Percentiles rank a stretch among this genome's conserved stretches.
Conservation (phyloP, 176 grass and related monocot species). For the Carex cristatella region DNA sequence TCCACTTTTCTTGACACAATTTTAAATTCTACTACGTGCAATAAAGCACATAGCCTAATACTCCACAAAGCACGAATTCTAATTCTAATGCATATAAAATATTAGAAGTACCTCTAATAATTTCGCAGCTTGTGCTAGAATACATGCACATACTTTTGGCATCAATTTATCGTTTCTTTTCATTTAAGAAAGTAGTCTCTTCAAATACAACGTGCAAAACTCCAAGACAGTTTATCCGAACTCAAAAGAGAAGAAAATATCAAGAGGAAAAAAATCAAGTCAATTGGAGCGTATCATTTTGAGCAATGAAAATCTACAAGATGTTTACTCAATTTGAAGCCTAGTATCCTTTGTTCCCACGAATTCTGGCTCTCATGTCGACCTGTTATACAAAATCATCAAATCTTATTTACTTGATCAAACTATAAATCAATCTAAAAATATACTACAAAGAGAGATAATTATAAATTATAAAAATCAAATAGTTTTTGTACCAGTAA, state of each 20-base stretch:
- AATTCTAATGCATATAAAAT: not conserved
- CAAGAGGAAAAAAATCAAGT: not conserved
- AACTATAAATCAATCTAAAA: slow-evolving; percentile 3
- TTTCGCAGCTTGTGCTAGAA: not conserved
- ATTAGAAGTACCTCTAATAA: not conserved
- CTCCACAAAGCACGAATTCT: not conserved
- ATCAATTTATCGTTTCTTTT: not conserved
- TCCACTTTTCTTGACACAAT: no score
- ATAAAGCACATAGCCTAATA: not conserved
- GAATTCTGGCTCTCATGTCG: slow-evolving; percentile 95
- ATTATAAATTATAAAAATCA: not conserved
- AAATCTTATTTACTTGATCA: slow-evolving; percentile 4
- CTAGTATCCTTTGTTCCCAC: slow-evolving; percentile 92
- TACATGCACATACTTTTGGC: not conserved
- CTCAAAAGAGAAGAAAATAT: not conserved
- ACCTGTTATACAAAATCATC: slow-evolving; percentile 50
- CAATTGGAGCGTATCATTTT: not conserved
- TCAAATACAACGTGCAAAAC: not conserved
- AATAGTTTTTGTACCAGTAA: not conserved
- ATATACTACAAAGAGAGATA: not conserved
- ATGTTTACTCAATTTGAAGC: not conserved
- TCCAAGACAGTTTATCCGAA: not conserved
- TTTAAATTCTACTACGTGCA: not conserved
- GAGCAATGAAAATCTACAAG: not conserved
- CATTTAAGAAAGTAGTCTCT: not conserved